Conservation (phyloP, 257 asterid genomes). For the Paraleonurus japonicus region DNA sequence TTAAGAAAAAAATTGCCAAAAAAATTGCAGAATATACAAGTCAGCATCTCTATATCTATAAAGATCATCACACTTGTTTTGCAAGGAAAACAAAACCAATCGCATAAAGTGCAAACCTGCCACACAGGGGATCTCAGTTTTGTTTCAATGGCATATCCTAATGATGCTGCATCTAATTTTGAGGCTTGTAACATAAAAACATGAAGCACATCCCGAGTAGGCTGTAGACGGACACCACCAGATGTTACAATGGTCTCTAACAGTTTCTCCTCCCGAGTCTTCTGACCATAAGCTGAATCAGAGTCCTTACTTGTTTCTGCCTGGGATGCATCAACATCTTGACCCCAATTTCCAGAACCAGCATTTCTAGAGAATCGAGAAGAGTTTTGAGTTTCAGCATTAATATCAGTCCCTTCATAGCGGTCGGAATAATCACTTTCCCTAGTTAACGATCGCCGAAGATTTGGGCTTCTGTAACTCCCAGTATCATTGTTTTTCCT, state of each 20-base stretch:
- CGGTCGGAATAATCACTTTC: conserved; percentile 60
- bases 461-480: conserved; percentile 82
- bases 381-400: conserved; percentile 42
- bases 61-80: conserved; percentile 11
- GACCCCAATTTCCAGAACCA: conserved; percentile 71
- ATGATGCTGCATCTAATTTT: conserved; percentile 60
- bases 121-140: conserved; percentile 83
- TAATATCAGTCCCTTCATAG: conserved; percentile 54
- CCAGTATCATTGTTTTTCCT: conserved; percentile 68
- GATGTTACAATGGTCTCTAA: conserved; percentile 86
- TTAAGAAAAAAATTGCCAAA: conserved; percentile 2
- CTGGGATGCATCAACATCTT: conserved; percentile 53
- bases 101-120: conserved; percentile 64
- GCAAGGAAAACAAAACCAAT: conserved; percentile 14
- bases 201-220: conserved; percentile 90
- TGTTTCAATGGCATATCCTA: conserved; percentile 72
- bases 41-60: conserved; percentile 2
- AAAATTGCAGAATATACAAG: conserved; percentile 3
- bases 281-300: conserved; percentile 44
- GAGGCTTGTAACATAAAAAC: conserved; percentile 77
- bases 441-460: conserved; percentile 75
- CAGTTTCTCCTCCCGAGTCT: conserved; percentile 81
- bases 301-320: conserved; percentile 50
- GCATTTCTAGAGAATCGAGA: conserved; percentile 58
- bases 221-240: conserved; percentile 96